Percentiles rank a stretch among this genome's conserved stretches.
phyloP scores from a whole-genome alignment of 768 basidiomycete genomes.

The Filobasidium floriforme region DNA sequence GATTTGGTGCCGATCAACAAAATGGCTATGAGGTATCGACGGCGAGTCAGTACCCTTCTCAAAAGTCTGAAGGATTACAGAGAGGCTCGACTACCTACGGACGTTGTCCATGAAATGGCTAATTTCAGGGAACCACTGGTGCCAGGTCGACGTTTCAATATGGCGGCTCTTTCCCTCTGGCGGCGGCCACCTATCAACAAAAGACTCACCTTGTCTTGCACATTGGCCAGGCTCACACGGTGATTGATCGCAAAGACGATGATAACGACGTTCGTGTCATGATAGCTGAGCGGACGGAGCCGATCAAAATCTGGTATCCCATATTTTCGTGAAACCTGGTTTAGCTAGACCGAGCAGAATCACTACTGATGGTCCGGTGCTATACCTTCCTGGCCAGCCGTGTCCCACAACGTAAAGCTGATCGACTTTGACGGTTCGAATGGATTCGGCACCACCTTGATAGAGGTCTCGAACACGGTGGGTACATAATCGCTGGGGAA shows the following conservation, averaged over 20 bases:
- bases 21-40: no score
- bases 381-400: slow-evolving; percentile 99
- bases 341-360: no score
- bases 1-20: slow-evolving; percentile 45
- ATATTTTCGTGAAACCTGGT: no score
- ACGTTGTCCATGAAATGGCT: slow-evolving; percentile 44
- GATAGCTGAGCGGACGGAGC: slow-evolving; percentile 44
- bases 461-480: slow-evolving; percentile 44
- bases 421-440: slow-evolving; percentile 40
- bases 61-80: no score
- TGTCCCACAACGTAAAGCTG: slow-evolving; percentile 73
- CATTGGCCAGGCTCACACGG: slow-evolving; percentile 43
- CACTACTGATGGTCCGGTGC: no score
- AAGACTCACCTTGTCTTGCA: slow-evolving; percentile 45
- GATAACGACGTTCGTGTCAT: slow-evolving; percentile 46
- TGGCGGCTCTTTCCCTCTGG: neutral
- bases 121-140: slow-evolving; percentile 47
- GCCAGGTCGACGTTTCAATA: neutral
- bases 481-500: slow-evolving; percentile 46
- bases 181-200: no score
- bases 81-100: no score
- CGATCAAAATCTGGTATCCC: slow-evolving; percentile 67
- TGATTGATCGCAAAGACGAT: slow-evolving; percentile 46
- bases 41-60: no score
- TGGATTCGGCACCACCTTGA: slow-evolving; percentile 41